phyloP scores from a whole-genome alignment of 2,329 filamentous ascomycete genomes.

The Hymenoscyphus repandus region DNA sequence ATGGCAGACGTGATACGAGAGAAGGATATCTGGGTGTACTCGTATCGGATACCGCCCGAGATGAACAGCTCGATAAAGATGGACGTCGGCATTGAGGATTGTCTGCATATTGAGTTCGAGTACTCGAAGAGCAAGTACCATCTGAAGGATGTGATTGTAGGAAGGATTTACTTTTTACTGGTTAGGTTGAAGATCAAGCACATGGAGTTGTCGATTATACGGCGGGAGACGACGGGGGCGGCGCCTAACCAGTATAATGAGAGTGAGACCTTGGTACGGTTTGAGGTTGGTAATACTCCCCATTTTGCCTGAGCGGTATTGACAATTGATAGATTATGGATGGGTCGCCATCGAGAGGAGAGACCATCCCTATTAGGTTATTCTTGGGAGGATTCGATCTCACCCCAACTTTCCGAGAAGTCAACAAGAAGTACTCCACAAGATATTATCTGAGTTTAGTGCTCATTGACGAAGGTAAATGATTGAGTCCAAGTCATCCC shows the following conservation, averaged over 20 bases:
- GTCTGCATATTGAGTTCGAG: conserved; percentile 97
- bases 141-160: conserved; percentile 97
- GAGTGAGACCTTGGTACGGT: conserved; percentile 94
- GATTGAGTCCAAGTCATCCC: neutral
- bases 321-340: conserved; percentile 43
- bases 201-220: conserved; percentile 98
- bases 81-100: conserved; percentile 99
- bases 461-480: conserved; percentile 81
- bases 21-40: conserved; percentile 99
- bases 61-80: conserved; percentile 99
- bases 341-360: conserved; percentile 45
- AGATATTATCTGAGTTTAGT: conserved; percentile 96
- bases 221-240: conserved; percentile 91
- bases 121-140: conserved; percentile 99
- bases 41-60: conserved; percentile 95
- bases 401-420: conserved; percentile 96
- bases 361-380: conserved; percentile 92
- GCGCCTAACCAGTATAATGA: conserved; percentile 99
- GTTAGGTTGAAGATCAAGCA: conserved; percentile 99
- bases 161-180: conserved; percentile 95
- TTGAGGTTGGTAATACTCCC: conserved; percentile 58
- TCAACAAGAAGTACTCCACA: conserved; percentile 99
- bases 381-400: conserved; percentile 97
- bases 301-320: neutral
- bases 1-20: conserved; percentile 98